Base-by-base conservation (phyloP, 306 rosid genomes). In the Corylus avellana region DNA sequence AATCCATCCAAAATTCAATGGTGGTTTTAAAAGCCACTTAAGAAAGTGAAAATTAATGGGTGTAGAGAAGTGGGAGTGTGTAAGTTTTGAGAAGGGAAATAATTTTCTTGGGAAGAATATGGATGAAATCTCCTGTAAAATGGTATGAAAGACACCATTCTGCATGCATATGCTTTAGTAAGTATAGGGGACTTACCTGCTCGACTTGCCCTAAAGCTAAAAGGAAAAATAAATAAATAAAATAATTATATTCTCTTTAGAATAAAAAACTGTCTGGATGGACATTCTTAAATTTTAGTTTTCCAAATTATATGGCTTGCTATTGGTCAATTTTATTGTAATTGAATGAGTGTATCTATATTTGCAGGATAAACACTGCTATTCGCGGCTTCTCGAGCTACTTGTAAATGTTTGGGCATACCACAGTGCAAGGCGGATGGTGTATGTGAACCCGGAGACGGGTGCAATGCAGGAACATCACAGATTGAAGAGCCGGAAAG, bases 381-480 rank as follows among this genome's bases (percentile, higher is more conserved):
- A 96, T 75, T 87, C 99, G 0, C 90, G 94, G 80, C 87, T 96
- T 81, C 98, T 96, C 0, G 99, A 93, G 81, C 87, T 96, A 18
- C 91, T 93, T 3, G 82, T 93, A 17, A 96, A 96, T 67, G 90
- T 96, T 16, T 96, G 99, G 99, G 92, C 96, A 0, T 93, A 96
- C 89, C 99, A 96, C 83, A 93, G 97, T 55, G 98, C 94, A 0
- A 85, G 99, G 79, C 81, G 87, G 73, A 91, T 96, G 91, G 92
- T 96, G 66, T 90, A 87, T 69, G 92, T 96, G 84, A 75, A 93
- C 81, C 94, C 94, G 0, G 85, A 88, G 82, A 93, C 88, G 0
- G 99, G 99, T 32, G 22, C 63, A 58, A 93, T 96, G 98, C 91
- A 86, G 81, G 99, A 96, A 80, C 92, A 90, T 22, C 99, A 93